These are phyloP conservation scores for Neoascochyta sp. DNA, from an alignment of 2,329 filamentous ascomycete species.

Conservation along the genomic window DNA sequence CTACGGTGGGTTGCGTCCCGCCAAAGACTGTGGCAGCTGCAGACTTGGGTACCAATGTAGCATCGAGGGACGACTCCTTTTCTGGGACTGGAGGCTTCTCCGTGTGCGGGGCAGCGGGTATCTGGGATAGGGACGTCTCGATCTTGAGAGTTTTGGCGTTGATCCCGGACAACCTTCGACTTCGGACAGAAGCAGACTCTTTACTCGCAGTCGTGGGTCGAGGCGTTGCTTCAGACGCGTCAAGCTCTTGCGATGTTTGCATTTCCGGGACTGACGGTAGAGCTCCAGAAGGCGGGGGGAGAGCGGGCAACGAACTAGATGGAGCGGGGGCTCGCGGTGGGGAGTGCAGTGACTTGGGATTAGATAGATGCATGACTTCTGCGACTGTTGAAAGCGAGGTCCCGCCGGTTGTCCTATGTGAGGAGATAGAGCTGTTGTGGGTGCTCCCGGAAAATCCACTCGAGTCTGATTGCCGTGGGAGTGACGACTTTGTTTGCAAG, in stretches of 20 bases:
- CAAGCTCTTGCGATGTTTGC: constrained; percentile 19
- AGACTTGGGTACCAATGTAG: constrained; percentile 36
- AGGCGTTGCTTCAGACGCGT: constrained; percentile 27
- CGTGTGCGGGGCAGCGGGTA: constrained; percentile 32
- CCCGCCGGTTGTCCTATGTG: constrained; percentile 65
- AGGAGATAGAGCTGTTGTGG: constrained; percentile 75
- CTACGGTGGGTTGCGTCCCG: constrained; percentile 22
- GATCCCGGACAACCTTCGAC: constrained; percentile 73
- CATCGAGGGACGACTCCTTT: constrained; percentile 32
- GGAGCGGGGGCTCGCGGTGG: constrained; percentile 28
- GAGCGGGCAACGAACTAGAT: constrained; percentile 29
- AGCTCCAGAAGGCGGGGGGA: constrained; percentile 23
- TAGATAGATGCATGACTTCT: constrained; percentile 52
- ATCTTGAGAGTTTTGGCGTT: constrained; percentile 83
- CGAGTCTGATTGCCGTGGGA: constrained; percentile 77
- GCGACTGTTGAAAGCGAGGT: constrained; percentile 69
- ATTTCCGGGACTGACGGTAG: constrained; percentile 32
- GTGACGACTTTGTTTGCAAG: constrained; percentile 61
- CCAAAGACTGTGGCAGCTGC: constrained; percentile 30
- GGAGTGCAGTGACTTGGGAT: constrained; percentile 33
- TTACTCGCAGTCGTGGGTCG: constrained; percentile 23
- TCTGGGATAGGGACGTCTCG: constrained; percentile 59
- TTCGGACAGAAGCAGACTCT: constrained; percentile 57
- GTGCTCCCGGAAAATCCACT: constrained; percentile 73
- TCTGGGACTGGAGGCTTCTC: constrained; percentile 32